phyloP scores from a whole-genome alignment of 257 asterid species.

The Verbascum thapsus region DNA sequence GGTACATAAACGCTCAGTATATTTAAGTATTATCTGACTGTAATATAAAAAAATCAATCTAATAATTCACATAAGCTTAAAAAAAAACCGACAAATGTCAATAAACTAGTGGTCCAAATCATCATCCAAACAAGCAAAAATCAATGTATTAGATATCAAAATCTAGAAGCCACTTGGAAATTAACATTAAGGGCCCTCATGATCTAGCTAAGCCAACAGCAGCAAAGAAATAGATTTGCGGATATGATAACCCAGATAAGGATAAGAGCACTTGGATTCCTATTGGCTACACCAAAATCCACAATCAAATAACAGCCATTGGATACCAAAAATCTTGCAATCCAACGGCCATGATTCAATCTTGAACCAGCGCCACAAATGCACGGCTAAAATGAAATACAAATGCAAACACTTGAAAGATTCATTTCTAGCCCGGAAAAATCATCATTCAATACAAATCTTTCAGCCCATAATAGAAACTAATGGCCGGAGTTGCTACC shows the following conservation, averaged over 20 bases:
- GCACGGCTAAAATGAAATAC: conserved; percentile 33
- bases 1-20: no score
- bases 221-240: conserved; percentile 51
- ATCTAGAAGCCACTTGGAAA: conserved; percentile 29
- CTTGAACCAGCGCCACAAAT: conserved; percentile 56
- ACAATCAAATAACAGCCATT: conserved; percentile 48
- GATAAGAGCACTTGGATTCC: conserved; percentile 58
- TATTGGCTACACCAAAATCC: conserved; percentile 57
- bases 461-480: neutral
- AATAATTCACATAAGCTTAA: conserved; percentile 21
- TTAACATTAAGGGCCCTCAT: conserved; percentile 24
- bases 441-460: conserved; percentile 2
- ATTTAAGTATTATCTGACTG: no score
- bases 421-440: conserved; percentile 25
- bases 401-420: conserved; percentile 41
- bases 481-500: conserved; percentile 81
- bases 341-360: conserved; percentile 37
- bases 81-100: conserved; percentile 32
- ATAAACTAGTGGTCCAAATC: conserved; percentile 28
- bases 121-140: conserved; percentile 34
- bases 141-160: conserved; percentile 17
- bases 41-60: neutral
- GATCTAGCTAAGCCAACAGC: conserved; percentile 60
- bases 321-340: conserved; percentile 48
- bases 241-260: conserved; percentile 64